These are phyloP conservation scores for Lolium multiflorum DNA, from an alignment of 176 grass and related monocot species.

Conservation along the genomic window DNA sequence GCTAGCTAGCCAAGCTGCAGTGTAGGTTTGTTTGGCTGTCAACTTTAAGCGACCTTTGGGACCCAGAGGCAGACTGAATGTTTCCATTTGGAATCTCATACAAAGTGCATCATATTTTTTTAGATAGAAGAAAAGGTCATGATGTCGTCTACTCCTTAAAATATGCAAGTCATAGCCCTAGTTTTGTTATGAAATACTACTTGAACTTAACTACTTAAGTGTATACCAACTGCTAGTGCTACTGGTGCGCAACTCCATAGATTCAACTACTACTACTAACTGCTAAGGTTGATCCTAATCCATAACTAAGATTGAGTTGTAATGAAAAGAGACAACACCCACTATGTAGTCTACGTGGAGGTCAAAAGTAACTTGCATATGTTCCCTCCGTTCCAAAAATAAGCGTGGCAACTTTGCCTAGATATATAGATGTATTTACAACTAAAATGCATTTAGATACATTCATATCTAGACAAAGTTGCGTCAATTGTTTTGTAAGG, in stretches of 20 bases:
- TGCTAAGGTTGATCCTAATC: background rate
- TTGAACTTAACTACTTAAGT: background rate
- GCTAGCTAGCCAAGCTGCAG: background rate
- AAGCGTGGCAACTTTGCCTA: no score
- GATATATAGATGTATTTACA: no score
- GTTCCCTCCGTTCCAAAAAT: no score
- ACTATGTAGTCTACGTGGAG: background rate
- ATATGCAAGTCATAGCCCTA: background rate
- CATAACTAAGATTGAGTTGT: background rate
- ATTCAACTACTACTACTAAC: constrained; percentile 2
- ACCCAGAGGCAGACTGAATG: background rate
- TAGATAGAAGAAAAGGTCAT: background rate
- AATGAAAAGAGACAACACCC: no score
- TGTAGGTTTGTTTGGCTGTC: constrained; percentile 34
- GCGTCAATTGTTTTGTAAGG: no score
- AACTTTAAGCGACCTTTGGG: constrained; percentile 14
- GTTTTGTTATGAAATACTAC: background rate
- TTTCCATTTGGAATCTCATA: constrained; percentile 23
- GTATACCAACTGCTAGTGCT: background rate
- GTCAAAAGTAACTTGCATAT: background rate
- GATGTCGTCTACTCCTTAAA: background rate
- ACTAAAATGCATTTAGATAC: no score
- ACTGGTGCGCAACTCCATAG: constrained; percentile 1
- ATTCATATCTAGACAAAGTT: no score
- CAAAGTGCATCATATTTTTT: background rate